A percentile compares a stretch with the other conserved stretches of the same genome.
Conservation (phyloP, 345 rosid species). For the Pugionium dolabratum region DNA sequence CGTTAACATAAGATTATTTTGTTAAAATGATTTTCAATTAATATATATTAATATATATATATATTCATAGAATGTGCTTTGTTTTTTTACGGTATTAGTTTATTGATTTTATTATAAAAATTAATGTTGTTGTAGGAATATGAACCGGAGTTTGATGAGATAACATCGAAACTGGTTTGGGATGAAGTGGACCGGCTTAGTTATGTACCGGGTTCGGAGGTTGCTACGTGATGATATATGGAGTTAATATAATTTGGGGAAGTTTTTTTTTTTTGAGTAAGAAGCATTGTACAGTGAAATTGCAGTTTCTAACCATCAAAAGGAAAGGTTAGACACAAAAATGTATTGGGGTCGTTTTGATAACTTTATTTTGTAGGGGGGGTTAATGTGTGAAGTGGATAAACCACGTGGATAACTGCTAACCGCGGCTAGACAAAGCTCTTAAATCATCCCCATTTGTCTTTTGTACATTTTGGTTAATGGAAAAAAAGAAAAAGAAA, state of each 20-base stretch:
- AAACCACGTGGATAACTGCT: slow-evolving; percentile 28
- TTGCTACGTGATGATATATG: too few species aligned
- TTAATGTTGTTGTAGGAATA: slow-evolving; percentile 61
- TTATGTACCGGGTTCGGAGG: slow-evolving; percentile 57
- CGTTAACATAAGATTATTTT: too few species aligned
- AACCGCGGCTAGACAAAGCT: slow-evolving; percentile 23
- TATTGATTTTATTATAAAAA: not conserved
- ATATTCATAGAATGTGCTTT: too few species aligned
- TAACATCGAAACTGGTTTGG: slow-evolving; percentile 81
- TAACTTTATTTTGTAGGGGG: slow-evolving; percentile 29
- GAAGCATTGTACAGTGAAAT: slow-evolving; percentile 21
- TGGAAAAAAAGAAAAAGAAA: not conserved
- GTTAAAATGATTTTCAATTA: too few species aligned
- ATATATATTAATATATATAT: too few species aligned
- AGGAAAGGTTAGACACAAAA: slow-evolving; percentile 12
- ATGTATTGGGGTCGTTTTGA: slow-evolving; percentile 20
- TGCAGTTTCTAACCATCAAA: not conserved
- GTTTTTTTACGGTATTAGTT: not conserved
- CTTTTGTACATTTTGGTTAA: slow-evolving; percentile 33
- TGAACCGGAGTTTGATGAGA: slow-evolving; percentile 71
- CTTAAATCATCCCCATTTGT: slow-evolving; percentile 19
- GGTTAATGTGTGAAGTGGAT: slow-evolving; percentile 26
- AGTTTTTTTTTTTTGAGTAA: not conserved
- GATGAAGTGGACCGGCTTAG: slow-evolving; percentile 71
- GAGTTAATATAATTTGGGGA: not conserved